Evolutionary conservation across 2,329 filamentous ascomycete species (phyloP).

Genomic region (Nothophaeocryptopus gaeumannii): DNA sequence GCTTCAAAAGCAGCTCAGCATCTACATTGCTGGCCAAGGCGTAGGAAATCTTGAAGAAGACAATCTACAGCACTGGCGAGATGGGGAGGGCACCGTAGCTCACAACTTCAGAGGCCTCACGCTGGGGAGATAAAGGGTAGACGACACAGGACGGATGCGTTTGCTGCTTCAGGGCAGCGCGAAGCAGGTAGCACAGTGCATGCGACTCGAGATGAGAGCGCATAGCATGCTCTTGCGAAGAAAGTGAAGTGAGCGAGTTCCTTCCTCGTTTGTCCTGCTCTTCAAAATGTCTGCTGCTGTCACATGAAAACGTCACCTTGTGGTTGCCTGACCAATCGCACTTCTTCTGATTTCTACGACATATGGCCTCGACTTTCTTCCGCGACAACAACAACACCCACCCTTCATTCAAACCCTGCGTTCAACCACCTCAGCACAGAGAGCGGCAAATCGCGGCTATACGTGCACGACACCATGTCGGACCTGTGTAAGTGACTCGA

Average conservation of each 20-base stretch:
- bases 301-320: background rate
- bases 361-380: background rate
- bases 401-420: background rate
- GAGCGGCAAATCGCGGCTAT: background rate
- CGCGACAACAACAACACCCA: conserved; percentile 5
- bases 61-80: background rate
- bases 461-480: conserved; percentile 17
- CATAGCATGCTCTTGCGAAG: background rate
- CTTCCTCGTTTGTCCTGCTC: background rate
- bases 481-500: conserved; percentile 24
- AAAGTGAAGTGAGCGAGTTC: background rate
- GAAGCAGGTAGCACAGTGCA: no score
- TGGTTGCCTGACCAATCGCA: background rate
- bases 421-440: background rate
- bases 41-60: background rate
- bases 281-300: background rate
- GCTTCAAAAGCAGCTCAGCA: background rate
- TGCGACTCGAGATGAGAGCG: no score
- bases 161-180: no score
- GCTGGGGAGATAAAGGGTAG: no score
- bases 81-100: background rate
- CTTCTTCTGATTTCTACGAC: background rate
- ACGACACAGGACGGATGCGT: no score
- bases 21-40: background rate
- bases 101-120: no score